These are phyloP conservation scores for Mycena haematopus DNA, from an alignment of 768 basidiomycete genomes.

Conservation along the genomic window DNA sequence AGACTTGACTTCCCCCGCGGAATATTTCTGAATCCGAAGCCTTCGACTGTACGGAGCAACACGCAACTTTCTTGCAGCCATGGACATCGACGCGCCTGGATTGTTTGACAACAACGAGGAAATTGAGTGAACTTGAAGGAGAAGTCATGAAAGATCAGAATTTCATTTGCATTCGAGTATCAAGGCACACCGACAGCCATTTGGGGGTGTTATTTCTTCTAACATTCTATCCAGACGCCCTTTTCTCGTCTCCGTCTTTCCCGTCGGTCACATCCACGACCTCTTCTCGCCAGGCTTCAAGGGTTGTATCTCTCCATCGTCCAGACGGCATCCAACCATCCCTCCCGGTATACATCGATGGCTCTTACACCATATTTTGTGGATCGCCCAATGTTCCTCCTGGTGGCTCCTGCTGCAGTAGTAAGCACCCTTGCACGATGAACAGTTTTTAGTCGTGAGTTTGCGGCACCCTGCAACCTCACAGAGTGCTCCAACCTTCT, in stretches of 20 bases:
- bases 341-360: conserved; percentile 16
- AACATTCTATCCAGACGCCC: neutral
- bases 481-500: conserved; percentile 15
- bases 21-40: no score
- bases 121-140: no score
- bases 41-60: no score
- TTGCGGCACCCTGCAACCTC: conserved; percentile 9
- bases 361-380: conserved; percentile 19
- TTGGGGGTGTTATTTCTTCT: neutral
- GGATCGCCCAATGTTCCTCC: conserved; percentile 14
- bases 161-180: neutral
- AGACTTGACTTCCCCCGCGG: no score
- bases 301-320: neutral
- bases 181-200: neutral
- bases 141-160: no score
- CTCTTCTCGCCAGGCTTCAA: neutral
- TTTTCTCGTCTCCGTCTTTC: neutral
- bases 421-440: conserved; percentile 13
- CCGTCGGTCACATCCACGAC: conserved; percentile 8
- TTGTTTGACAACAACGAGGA: no score
- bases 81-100: no score
- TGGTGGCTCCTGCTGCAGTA: conserved; percentile 14
- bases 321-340: neutral
- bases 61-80: no score
- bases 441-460: conserved; percentile 12